Evolutionary conservation across 1,284 basidiomycete species (phyloP).

Genomic region (Tilletia horrida): DNA sequence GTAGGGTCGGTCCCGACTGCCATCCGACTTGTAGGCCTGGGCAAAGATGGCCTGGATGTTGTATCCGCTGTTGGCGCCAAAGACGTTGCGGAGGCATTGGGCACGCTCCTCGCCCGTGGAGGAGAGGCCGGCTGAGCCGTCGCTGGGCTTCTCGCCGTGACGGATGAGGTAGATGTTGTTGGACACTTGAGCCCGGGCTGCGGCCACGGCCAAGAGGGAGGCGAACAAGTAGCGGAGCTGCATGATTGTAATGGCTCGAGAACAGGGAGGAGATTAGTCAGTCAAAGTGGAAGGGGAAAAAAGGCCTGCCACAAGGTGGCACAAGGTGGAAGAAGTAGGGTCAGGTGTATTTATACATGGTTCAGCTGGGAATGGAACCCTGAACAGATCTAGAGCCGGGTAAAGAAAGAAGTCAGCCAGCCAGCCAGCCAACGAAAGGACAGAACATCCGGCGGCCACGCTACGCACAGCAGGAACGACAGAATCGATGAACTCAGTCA

Average conservation of each 20-base stretch:
- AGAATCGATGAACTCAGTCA: too few relatives aligned
- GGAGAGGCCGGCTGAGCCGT: conserved; percentile 27
- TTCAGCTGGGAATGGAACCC: too few relatives aligned
- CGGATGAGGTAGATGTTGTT: conserved; percentile 39
- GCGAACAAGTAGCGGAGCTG: background rate
- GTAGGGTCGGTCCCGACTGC: conserved; percentile 44
- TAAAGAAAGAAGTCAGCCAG: too few relatives aligned
- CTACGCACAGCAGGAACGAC: too few relatives aligned
- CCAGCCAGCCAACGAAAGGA: too few relatives aligned
- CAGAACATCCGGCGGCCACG: too few relatives aligned
- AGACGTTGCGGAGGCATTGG: conserved; percentile 31
- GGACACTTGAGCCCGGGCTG: background rate
- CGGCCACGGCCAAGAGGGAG: conserved; percentile 5
- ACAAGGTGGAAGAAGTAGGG: too few relatives aligned
- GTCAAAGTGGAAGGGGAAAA: too few relatives aligned
- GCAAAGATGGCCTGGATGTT: conserved; percentile 45
- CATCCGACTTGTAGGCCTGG: conserved; percentile 28
- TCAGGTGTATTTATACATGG: too few relatives aligned
- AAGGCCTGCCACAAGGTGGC: too few relatives aligned
- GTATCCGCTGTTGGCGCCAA: conserved; percentile 34
- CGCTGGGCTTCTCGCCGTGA: conserved; percentile 52
- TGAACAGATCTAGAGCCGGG: too few relatives aligned
- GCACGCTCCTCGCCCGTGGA: conserved; percentile 22
- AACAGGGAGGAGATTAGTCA: background rate
- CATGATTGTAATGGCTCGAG: background rate